These are phyloP conservation scores for Annulohypoxylon stygium DNA, from an alignment of 495 filamentous ascomycete species.

Conservation along the genomic window DNA sequence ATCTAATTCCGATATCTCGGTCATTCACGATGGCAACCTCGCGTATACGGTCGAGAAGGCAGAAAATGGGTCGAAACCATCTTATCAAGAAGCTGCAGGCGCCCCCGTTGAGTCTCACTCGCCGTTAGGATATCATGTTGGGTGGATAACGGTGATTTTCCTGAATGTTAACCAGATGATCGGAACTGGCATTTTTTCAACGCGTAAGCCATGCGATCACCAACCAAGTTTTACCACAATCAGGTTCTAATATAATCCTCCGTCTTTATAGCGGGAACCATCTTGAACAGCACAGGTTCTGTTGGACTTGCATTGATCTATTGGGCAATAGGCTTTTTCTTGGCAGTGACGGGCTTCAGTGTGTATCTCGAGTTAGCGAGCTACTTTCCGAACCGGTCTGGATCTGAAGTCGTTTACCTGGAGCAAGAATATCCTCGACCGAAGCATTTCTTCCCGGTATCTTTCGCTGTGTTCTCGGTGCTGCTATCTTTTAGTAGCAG, in stretches of 20 bases:
- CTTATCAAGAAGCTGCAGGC: constrained; percentile 73
- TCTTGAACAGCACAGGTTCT: constrained; percentile 68
- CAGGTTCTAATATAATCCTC: not conserved
- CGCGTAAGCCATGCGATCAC: constrained; percentile 58
- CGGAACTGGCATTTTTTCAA: constrained; percentile 75
- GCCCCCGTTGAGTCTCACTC: constrained; percentile 72
- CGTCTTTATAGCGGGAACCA: constrained; percentile 61
- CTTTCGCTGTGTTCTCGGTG: constrained; percentile 71
- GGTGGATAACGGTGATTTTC: constrained; percentile 67
- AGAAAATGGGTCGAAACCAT: constrained; percentile 66
- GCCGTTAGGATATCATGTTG: constrained; percentile 71
- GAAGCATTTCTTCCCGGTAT: constrained; percentile 70
- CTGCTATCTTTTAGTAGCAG: constrained; percentile 72
- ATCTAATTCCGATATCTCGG: constrained; percentile 35
- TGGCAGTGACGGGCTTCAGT: constrained; percentile 62
- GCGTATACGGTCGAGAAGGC: constrained; percentile 66
- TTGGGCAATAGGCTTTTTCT: constrained; percentile 70
- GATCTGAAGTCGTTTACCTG: constrained; percentile 74
- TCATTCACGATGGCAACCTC: constrained; percentile 59
- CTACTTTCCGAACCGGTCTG: constrained; percentile 75
- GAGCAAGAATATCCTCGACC: constrained; percentile 75
- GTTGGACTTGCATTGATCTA: constrained; percentile 71
- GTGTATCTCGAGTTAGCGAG: constrained; percentile 72
- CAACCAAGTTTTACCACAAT: not conserved
- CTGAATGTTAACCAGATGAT: constrained; percentile 76